Evolutionary conservation across 768 basidiomycete genomes (phyloP).

Genomic region (Asterophora parasitica): DNA sequence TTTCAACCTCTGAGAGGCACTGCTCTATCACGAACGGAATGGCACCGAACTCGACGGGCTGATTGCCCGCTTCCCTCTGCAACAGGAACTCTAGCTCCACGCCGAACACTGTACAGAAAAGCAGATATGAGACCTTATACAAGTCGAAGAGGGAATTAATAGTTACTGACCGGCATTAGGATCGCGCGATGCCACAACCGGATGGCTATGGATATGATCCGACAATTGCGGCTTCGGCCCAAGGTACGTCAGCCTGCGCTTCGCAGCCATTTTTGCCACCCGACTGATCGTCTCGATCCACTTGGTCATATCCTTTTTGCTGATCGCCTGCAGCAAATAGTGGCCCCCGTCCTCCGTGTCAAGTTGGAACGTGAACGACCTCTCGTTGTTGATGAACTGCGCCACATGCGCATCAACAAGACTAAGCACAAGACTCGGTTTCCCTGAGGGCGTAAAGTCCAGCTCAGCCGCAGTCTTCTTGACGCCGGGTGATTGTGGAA

Average conservation of each 20-base stretch:
- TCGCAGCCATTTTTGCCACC: slow-evolving; percentile 68
- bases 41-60: slow-evolving; percentile 46
- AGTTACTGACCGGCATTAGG: slow-evolving; percentile 62
- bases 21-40: slow-evolving; percentile 64
- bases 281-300: slow-evolving; percentile 76
- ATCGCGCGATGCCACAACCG: slow-evolving; percentile 57
- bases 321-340: slow-evolving; percentile 71
- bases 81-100: slow-evolving; percentile 70
- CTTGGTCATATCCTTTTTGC: slow-evolving; percentile 63
- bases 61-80: slow-evolving; percentile 54
- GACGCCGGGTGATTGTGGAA: slow-evolving; percentile 33
- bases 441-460: slow-evolving; percentile 67
- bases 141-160: too few relatives aligned
- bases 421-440: slow-evolving; percentile 71
- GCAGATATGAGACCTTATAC: neutral
- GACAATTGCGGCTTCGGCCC: slow-evolving; percentile 71
- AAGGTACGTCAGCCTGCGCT: slow-evolving; percentile 76
- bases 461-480: slow-evolving; percentile 69
- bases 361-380: slow-evolving; percentile 79
- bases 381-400: slow-evolving; percentile 72
- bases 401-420: slow-evolving; percentile 68
- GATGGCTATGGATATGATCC: slow-evolving; percentile 66
- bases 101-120: slow-evolving; percentile 53
- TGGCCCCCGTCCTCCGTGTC: slow-evolving; percentile 86
- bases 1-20: slow-evolving; percentile 67